Base-by-base conservation (phyloP, 2,329 filamentous ascomycete species). In the Fusarium sp. region DNA sequence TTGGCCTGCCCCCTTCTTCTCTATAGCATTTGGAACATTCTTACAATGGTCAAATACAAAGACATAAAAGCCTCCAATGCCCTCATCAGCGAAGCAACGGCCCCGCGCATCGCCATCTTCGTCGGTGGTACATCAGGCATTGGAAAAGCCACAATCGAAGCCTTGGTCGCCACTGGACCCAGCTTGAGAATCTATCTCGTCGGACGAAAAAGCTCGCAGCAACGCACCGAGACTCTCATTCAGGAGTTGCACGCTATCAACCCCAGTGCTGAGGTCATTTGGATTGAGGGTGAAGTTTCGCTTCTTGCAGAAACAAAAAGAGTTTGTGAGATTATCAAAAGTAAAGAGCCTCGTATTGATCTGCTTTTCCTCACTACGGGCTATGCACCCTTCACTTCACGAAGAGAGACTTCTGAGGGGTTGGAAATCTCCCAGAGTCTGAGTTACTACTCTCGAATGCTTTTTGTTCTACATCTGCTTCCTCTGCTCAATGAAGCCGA, bases 51-150 rank as follows among this genome's bases (percentile, higher is more conserved):
- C 26, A 62, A 77, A 12, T 72, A 73, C 56, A 70, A 69, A 42
- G 70, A 80, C 49, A 74, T 83, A 14, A 62, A 73, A 55, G 73
- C 74, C 14, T 79, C 79, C 50, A 83, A 83, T 63, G 73, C 75
- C 8, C 76, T 73, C 24, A 77, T 84, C 68, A 78, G 76, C 66
- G 76, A 78, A 47, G 60, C 69, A 6, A 79, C 75, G 2, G 68
- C 72, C 17, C 80, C 79, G 9, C 77, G 69, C 15, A 73, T 81
- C 38, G 74, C 80, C 55, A 76, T 83, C 62, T 83, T 84, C 61
- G 77, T 79, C 7, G 81, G 82, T 34, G 82, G 78, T 12, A 84
- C 82, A 2, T 80, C 81, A 4, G 83, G 83, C 46, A 80, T 84
- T 56, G 82, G 82, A 10, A 77, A 80, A 44, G 43, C 75, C 43